Base-by-base conservation (phyloP, 2,329 filamentous ascomycete genomes). In the Penicillium capsulatum region DNA sequence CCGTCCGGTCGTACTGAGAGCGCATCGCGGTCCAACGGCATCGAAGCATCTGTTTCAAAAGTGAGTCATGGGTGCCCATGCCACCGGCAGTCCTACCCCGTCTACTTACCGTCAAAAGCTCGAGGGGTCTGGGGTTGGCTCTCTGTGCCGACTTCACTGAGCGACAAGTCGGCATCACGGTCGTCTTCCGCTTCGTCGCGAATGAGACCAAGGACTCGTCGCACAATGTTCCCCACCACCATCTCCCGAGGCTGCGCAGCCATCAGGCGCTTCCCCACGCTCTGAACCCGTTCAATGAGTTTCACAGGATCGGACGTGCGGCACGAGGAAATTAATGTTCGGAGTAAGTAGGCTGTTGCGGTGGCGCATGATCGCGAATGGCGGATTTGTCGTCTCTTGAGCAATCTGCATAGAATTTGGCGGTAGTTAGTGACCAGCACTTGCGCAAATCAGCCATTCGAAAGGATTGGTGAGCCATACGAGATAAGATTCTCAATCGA, bases 161-260 rank as follows among this genome's bases (percentile, higher is more conserved):
- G 60, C 34, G 66, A 68, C 42, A 82, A 71, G 28, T 76, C 77
- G 34, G 69, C 81, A 44, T 86, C 86, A 42, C 83, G 73, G 53
- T 88, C 84, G 55, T 94, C 87, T 54, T 86, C 83, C 27, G 86
- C 85, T 58, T 97, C 90, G 59, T 96, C 90, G 36, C 92, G 81
- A 50, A 98, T 92, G 48, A 98, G 75, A 30, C 89, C 86, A 26
- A 98, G 72, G 2, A 97, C 86, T 47, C 92, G 82, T 45, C 90
- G 81, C 32, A 96, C 87, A 53, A 98, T 90, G 59, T 98, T 98
- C 36, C 89, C 91, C 31, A 96, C 88, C 4, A 89, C 87, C 54
- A 95, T 83, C 69, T 97, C 92, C 45, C 84, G 80, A 11, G 91
- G 91, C 57, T 94, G 88, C 6, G 92, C 90, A 39, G 84, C 79